phyloP scores from a whole-genome alignment of 495 filamentous ascomycete genomes.

The Neurospora sp. region DNA sequence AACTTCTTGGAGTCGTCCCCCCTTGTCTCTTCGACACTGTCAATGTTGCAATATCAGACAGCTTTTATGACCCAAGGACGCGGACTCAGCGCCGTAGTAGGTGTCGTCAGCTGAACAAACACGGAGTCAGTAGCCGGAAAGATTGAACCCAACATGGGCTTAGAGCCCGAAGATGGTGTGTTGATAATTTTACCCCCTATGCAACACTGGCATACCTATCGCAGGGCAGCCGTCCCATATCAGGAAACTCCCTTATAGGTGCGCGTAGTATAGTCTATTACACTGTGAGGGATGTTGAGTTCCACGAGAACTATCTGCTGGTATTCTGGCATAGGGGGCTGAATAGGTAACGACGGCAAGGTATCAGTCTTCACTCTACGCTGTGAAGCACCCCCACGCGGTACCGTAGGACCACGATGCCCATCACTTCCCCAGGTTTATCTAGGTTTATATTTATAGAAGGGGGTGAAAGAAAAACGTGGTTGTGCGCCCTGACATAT shows the following conservation, averaged over 20 bases:
- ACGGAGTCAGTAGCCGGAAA: neutral
- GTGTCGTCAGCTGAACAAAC: neutral
- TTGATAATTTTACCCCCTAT: neutral
- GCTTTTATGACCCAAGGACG: neutral
- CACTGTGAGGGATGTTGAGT: neutral
- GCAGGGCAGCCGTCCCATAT: neutral
- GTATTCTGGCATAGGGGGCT: neutral
- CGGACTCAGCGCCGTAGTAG: neutral
- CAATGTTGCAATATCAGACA: neutral
- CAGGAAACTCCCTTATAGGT: neutral
- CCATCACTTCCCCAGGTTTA: neutral
- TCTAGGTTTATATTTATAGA: neutral
- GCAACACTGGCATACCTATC: neutral
- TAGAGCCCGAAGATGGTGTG: neutral
- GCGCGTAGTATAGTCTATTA: neutral
- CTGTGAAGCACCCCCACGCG: neutral
- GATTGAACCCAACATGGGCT: neutral
- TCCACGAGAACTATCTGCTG: neutral
- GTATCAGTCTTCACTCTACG: neutral
- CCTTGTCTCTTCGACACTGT: neutral
- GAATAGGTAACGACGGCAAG: neutral
- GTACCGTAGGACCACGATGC: neutral
- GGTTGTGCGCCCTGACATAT: neutral
- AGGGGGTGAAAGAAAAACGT: neutral
- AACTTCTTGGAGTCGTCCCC: neutral